Evolutionary conservation across 805 yeast genomes (phyloP), one percentile per base, ranked within the genome.

Genomic region (Blastobotrys muscicola): DNA sequence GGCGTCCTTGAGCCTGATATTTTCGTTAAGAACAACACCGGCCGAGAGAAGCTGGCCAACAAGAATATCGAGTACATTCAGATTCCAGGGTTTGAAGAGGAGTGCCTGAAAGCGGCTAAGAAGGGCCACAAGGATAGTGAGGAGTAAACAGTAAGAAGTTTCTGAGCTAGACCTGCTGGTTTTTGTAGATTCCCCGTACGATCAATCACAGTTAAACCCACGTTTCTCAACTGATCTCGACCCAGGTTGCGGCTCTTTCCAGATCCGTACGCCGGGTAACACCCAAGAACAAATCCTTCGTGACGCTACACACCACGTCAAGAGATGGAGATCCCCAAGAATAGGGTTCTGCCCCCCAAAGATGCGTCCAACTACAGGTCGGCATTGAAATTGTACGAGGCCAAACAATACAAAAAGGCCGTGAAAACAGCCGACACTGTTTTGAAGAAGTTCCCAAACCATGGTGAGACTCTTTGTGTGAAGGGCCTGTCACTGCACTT

Each of bases 1-100:
- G 98, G 97, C 0, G 92, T 87, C 1, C 58, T 79, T 49, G 98
- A 92, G 62, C 98, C 98, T 0, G 81, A 77, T 30, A 84, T 82
- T 0, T 92, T 92, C 67, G 84, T 92, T n/a, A 71, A 77, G 56
- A 72, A 80, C 45, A 92, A 92, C 57, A 68, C 74, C 3, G 84
- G 95, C 11, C 64, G 65, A 15, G 57, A 62, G 5, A 75, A 72
- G 54, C 66, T 92, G 36, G 66, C 65, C n/a, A 68, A 59, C 0
- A 67, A 68, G 1, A 82, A 80, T 0, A 71, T 90, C 10, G 80
- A 74, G 46, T 90, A 90, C 55, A 69, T 85, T 8, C 83, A 81
- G 51, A 75, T 92, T 20, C 84, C 89, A 0, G 98, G 97, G 0
- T 80, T 75, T 57, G 95, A 85, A 55, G 77, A 77, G 9, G 75